phyloP scores from a whole-genome alignment of 805 yeast genomes.

The Wickerhamomyces mucosus region DNA sequence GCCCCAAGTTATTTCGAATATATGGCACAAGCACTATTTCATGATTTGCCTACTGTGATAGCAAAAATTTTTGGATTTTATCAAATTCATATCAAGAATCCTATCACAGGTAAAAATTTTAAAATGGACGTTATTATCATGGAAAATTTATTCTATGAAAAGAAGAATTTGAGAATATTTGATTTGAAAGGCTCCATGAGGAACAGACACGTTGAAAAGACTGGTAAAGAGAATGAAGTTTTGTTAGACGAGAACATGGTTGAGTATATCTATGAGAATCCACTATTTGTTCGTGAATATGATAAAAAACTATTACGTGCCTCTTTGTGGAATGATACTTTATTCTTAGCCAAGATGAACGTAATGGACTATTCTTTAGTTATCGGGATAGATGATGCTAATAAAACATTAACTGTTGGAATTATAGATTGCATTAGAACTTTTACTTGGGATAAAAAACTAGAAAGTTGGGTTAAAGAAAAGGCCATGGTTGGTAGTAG shows the following conservation, averaged over 20 bases:
- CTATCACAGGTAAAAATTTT: conserved; percentile 63
- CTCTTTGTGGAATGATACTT: conserved; percentile 89
- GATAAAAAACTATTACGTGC: conserved; percentile 80
- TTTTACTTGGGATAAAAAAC: conserved; percentile 97
- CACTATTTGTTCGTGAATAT: conserved; percentile 86
- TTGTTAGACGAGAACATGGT: conserved; percentile 96
- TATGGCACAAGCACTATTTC: conserved; percentile 90
- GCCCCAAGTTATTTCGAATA: conserved; percentile 96
- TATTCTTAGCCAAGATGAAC: conserved; percentile 91
- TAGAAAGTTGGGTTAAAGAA: conserved; percentile 98
- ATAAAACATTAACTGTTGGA: conserved; percentile 75
- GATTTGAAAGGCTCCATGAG: conserved; percentile 98
- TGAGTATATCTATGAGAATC: conserved; percentile 93
- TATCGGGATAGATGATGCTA: conserved; percentile 73
- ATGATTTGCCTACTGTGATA: conserved; percentile 87
- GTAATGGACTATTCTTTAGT: conserved; percentile 98
- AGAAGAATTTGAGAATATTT: conserved; percentile 75
- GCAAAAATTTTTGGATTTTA: conserved; percentile 95
- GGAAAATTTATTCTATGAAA: conserved; percentile 89
- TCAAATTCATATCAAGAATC: conserved; percentile 81
- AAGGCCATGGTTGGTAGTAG: conserved; percentile 72
- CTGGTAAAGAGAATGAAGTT: conserved; percentile 93
- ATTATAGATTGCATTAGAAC: conserved; percentile 91
- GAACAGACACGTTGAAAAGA: conserved; percentile 91
- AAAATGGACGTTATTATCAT: conserved; percentile 88